These are phyloP conservation scores for Stephanodiscus triporus DNA, from an alignment of 108 stramenopile species.

Conservation along the genomic window DNA sequence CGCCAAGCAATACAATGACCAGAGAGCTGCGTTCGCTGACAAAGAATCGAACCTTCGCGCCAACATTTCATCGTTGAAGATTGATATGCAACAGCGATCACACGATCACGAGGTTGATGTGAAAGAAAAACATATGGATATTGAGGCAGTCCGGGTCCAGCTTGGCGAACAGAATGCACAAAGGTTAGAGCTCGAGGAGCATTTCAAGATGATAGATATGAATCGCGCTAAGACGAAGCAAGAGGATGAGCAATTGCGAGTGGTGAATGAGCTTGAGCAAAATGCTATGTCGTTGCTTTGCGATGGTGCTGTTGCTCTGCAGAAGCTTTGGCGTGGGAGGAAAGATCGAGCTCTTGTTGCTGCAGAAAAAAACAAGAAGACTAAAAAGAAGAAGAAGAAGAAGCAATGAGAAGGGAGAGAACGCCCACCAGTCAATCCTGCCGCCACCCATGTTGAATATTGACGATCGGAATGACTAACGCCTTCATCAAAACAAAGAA, in stretches of 20 bases:
- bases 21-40: background rate
- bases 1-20: background rate
- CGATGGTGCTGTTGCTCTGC: constrained; percentile 30
- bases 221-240: constrained; percentile 29
- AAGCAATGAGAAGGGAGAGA: background rate
- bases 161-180: constrained; percentile 18
- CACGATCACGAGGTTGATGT: constrained; percentile 1
- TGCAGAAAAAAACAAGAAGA: constrained; percentile 28
- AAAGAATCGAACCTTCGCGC: constrained; percentile 13
- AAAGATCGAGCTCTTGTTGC: constrained; percentile 23
- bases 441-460: constrained; percentile 14
- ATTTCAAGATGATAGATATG: constrained; percentile 31
- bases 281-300: constrained; percentile 20
- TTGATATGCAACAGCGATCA: constrained; percentile 6
- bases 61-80: constrained; percentile 1
- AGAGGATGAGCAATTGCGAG: constrained; percentile 34
- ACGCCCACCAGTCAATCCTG: background rate
- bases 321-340: constrained; percentile 37
- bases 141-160: constrained; percentile 1
- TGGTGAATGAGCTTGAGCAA: constrained; percentile 11
- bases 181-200: constrained; percentile 23
- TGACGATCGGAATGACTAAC: background rate
- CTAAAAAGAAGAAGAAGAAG: constrained; percentile 31
- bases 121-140: constrained; percentile 11
- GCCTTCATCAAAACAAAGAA: background rate